phyloP scores from a whole-genome alignment of 306 rosid species.

The Quillaja saponaria region DNA sequence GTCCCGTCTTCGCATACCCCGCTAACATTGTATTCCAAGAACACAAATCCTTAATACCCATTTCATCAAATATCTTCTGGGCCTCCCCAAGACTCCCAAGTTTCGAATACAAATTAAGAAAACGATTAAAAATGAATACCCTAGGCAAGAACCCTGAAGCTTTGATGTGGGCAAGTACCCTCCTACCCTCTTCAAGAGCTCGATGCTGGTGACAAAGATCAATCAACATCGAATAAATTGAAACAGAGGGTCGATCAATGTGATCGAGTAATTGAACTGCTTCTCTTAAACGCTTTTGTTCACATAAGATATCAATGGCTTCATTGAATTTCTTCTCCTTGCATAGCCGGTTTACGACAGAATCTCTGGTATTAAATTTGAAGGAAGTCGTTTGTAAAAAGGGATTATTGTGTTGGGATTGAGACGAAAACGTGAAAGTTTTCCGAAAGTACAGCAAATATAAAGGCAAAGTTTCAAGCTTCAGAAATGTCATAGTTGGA shows the following conservation, averaged over 20 bases:
- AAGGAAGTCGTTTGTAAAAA: slow-evolving; percentile 3
- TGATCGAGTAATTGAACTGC: slow-evolving; percentile 50
- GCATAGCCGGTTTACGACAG: slow-evolving; percentile 35
- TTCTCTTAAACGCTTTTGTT: slow-evolving; percentile 49
- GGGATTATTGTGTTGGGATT: slow-evolving; percentile 8
- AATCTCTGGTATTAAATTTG: slow-evolving; percentile 37
- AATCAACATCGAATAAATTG: slow-evolving; percentile 48
- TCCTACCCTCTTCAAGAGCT: slow-evolving; percentile 51
- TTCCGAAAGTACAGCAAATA: slow-evolving; percentile 17
- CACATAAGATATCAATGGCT: slow-evolving; percentile 48
- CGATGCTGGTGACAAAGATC: slow-evolving; percentile 49
- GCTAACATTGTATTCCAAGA: slow-evolving; percentile 71
- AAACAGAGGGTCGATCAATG: slow-evolving; percentile 46
- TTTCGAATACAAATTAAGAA: slow-evolving; percentile 50
- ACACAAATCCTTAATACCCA: slow-evolving; percentile 59
- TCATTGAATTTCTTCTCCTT: slow-evolving; percentile 39
- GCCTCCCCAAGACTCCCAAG: slow-evolving; percentile 62
- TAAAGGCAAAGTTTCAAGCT: too few relatives aligned
- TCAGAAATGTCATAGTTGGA: too few relatives aligned
- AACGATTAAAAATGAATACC: slow-evolving; percentile 48
- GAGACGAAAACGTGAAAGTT: slow-evolving; percentile 34
- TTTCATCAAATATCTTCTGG: slow-evolving; percentile 55
- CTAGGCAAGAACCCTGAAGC: slow-evolving; percentile 54
- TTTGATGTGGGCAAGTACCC: slow-evolving; percentile 56
- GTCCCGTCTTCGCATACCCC: slow-evolving; percentile 53